Base-by-base conservation (phyloP, 768 basidiomycete genomes). In the Pulveroboletus sp. region DNA sequence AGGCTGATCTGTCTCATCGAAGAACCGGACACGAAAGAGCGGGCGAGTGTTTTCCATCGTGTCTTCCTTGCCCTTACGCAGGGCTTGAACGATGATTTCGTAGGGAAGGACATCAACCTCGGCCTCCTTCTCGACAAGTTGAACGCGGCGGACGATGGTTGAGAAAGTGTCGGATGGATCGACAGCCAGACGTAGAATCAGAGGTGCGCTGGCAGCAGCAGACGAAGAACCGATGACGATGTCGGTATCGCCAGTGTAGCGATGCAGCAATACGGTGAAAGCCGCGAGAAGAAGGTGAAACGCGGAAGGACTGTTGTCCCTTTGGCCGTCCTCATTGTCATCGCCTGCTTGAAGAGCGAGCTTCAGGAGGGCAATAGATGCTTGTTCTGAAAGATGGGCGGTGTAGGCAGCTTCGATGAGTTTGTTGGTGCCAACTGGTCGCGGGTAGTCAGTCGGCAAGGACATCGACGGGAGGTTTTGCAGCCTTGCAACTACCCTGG, bases 171-270 rank as follows among this genome's bases (percentile, higher is more conserved):
- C 91, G 17, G 78, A 75, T 0, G 93, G 88, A 54, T 94, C 89
- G 38, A 97, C 72, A 10, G 85, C 78, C 43, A 97, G 69, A 19
- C 93, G 82, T 24, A 99, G 78, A 33, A 99, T 77, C 33, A 99
- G 76, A 9, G 94, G 92, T 50, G 88, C 82, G 21, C 80, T 78
- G 6, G 81, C 79, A 6, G 78, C 72, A 2, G 88, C 82, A 21
- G 90, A 86, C 14, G 92, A 94, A 4, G 90, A 90, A 31, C 88
- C 93, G 60, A 99, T 87, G 49, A 97, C 78, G 52, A 99, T 76
- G 59, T 97, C 93, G 23, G 85, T 94, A 65, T 99, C 97, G 34
- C 90, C 94, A 0, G 97, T 97, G 71, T 93, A 97, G 35, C 95
- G 79, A 71, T 97, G 93, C 12, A 99, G 73, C 42, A 98, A 75